These are phyloP conservation scores for Phialophora chinensis DNA, from an alignment of 2,329 filamentous ascomycete species.

Conservation along the genomic window DNA sequence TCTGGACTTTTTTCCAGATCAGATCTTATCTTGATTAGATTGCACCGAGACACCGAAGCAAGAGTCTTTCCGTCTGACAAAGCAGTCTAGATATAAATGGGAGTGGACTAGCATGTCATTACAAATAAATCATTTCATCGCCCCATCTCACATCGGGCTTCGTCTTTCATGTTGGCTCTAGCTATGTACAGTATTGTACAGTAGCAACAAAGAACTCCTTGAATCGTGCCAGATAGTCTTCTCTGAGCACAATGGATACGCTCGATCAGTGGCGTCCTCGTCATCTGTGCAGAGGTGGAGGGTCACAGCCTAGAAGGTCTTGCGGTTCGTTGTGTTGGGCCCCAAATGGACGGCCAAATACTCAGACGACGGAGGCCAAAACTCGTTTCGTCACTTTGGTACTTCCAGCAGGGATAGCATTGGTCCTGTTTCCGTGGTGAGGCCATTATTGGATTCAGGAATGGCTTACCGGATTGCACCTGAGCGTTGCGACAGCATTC, in stretches of 20 bases:
- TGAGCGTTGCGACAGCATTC: neutral
- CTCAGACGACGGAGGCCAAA: neutral
- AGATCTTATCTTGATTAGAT: constrained; percentile 19
- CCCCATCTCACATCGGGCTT: neutral
- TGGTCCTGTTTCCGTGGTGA: neutral
- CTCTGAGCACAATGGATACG: neutral
- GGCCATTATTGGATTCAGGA: neutral
- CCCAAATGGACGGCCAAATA: neutral
- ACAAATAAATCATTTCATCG: neutral
- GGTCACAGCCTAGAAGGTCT: neutral
- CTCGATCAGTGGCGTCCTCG: neutral
- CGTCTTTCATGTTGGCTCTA: neutral
- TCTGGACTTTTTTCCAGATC: neutral
- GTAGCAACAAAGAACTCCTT: neutral
- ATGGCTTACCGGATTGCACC: neutral
- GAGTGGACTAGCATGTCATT: neutral
- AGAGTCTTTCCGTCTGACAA: neutral
- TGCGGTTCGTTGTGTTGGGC: neutral
- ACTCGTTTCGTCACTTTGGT: neutral
- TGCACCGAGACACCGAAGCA: too few relatives aligned
- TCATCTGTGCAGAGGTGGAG: neutral
- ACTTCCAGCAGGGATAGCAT: neutral
- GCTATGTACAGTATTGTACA: neutral
- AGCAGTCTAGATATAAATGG: too few relatives aligned
- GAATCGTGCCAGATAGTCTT: neutral